Conservation (phyloP, 495 filamentous ascomycete species). For the Aspergillus taichungensis region DNA sequence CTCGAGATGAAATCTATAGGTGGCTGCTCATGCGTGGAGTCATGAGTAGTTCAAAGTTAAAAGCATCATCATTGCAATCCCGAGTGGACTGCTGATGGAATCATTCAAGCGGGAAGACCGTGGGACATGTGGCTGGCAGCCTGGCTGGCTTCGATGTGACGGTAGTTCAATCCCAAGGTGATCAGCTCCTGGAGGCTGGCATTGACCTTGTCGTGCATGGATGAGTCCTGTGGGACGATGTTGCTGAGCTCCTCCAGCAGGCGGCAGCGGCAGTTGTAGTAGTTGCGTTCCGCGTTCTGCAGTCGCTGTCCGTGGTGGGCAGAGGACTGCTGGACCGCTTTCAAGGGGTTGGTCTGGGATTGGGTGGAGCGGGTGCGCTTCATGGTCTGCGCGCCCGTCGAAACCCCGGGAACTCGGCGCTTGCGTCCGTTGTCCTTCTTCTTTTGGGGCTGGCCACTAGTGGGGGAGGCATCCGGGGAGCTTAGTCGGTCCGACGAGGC, state of each 20-base stretch:
- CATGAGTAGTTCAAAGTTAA: too few relatives aligned
- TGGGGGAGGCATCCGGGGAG: slow-evolving; percentile 36
- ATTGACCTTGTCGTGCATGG: slow-evolving; percentile 41
- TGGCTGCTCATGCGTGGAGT: too few relatives aligned
- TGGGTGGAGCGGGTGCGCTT: slow-evolving; percentile 39
- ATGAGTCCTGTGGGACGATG: slow-evolving; percentile 34
- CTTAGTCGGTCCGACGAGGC: slow-evolving; percentile 39
- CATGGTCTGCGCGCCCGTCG: slow-evolving; percentile 30
- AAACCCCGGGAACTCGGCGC: slow-evolving; percentile 30
- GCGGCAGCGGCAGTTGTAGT: slow-evolving; percentile 34
- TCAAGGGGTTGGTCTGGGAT: slow-evolving; percentile 28
- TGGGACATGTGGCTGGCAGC: slow-evolving; percentile 28
- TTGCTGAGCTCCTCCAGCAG: slow-evolving; percentile 34
- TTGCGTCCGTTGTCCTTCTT: slow-evolving; percentile 39
- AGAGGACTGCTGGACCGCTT: slow-evolving; percentile 24
- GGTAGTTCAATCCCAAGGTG: slow-evolving; percentile 37
- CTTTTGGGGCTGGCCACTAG: slow-evolving; percentile 18
- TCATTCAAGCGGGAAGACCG: slow-evolving; percentile 29
- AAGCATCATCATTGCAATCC: background rate
- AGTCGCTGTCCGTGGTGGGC: slow-evolving; percentile 36
- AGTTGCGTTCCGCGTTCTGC: slow-evolving; percentile 37
- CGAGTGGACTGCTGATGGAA: background rate
- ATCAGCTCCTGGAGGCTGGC: slow-evolving; percentile 40
- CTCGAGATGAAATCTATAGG: too few relatives aligned
- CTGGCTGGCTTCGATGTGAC: slow-evolving; percentile 39